Percentiles rank a stretch among this genome's conserved stretches.
These are phyloP conservation scores for Fusarium graminum DNA, from an alignment of 2,329 filamentous ascomycete species.

Conservation along the genomic window DNA sequence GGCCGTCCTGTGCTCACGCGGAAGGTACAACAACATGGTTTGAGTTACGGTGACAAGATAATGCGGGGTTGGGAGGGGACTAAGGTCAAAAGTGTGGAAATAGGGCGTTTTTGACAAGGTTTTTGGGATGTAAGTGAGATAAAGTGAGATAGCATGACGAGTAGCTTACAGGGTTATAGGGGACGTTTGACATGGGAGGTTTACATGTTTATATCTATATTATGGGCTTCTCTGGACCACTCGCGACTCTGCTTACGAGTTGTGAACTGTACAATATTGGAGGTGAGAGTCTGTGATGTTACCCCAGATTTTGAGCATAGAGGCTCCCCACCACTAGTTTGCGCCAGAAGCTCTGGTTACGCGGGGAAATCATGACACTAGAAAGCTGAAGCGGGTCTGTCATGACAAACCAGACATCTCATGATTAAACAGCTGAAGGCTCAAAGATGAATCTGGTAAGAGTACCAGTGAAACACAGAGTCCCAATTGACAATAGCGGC, in stretches of 20 bases:
- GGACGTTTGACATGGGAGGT: background rate
- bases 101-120: conserved; percentile 46
- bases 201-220: accelerated
- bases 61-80: conserved; percentile 37
- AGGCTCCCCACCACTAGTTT: conserved; percentile 29
- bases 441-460: background rate
- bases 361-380: conserved; percentile 28
- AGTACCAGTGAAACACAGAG: background rate
- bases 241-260: background rate
- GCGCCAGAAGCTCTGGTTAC: conserved; percentile 25
- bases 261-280: background rate
- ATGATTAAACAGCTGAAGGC: background rate
- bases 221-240: background rate
- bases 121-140: conserved; percentile 1
- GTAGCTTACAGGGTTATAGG: background rate
- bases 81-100: conserved; percentile 27
- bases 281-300: background rate
- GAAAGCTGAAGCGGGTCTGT: conserved; percentile 29
- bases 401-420: background rate
- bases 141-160: conserved; percentile 1
- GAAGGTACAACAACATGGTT: conserved; percentile 5
- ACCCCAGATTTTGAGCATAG: conserved; percentile 20
- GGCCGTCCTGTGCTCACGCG: conserved; percentile 38
- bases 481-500: background rate
- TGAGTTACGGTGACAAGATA: conserved; percentile 20